phyloP scores from a whole-genome alignment of 176 grass and related monocot genomes.

The Alloteropsis semialata region DNA sequence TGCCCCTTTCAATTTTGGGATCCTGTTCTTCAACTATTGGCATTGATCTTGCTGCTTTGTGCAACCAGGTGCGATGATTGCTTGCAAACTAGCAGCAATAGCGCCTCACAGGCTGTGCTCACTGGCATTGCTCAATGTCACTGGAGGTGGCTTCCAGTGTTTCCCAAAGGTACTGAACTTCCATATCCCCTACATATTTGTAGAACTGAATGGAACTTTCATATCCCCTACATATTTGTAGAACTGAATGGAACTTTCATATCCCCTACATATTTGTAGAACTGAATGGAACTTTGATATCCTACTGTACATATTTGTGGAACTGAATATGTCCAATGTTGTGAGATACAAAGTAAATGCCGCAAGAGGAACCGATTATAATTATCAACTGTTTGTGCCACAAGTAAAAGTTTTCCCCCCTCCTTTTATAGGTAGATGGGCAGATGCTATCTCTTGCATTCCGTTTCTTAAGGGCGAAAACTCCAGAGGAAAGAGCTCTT shows the following conservation, averaged over 20 bases:
- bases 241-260: background rate
- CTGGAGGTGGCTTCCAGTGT: constrained; percentile 87
- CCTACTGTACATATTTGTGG: background rate
- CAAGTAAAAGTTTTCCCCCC: background rate
- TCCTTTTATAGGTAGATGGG: constrained; percentile 62
- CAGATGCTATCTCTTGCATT: constrained; percentile 90
- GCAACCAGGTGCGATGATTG: constrained; percentile 82
- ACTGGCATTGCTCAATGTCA: constrained; percentile 91
- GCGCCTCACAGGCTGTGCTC: constrained; percentile 71
- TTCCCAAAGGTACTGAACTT: constrained; percentile 78
- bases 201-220: background rate
- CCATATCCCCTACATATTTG: background rate
- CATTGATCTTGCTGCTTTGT: background rate
- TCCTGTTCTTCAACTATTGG: background rate
- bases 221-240: background rate
- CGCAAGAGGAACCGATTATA: no score
- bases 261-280: background rate
- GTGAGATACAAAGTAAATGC: background rate
- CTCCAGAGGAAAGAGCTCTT: constrained; percentile 86
- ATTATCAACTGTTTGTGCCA: background rate
- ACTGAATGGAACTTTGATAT: background rate
- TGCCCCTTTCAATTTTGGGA: background rate
- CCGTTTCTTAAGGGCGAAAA: constrained; percentile 87
- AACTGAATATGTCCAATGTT: background rate
- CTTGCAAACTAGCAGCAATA: constrained; percentile 85